These are phyloP conservation scores for Hura crepitans DNA, from an alignment of 441 rosid genomes.

Conservation along the genomic window DNA sequence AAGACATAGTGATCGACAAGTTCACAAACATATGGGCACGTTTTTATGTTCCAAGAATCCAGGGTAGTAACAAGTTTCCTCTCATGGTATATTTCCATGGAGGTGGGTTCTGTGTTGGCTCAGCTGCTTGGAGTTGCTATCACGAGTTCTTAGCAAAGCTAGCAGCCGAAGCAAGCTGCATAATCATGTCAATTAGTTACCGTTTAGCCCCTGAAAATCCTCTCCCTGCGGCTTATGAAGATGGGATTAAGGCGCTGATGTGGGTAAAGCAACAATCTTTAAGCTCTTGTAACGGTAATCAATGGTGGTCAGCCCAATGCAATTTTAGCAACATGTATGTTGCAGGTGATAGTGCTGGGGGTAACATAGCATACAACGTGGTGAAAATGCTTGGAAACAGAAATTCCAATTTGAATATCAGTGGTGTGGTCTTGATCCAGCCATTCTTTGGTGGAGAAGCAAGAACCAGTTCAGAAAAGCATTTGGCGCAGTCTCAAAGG, in stretches of 20 bases:
- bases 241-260: constrained; percentile 45
- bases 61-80: constrained; percentile 35
- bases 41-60: constrained; percentile 44
- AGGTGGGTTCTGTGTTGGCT: constrained; percentile 82
- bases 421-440: constrained; percentile 58
- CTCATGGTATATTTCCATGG: constrained; percentile 74
- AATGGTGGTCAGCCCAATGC: constrained; percentile 50
- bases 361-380: constrained; percentile 61
- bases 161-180: constrained; percentile 42
- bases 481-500: constrained; percentile 34
- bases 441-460: constrained; percentile 76
- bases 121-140: constrained; percentile 77
- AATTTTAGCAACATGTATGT: constrained; percentile 42
- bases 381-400: constrained; percentile 28
- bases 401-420: constrained; percentile 34
- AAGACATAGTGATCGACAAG: constrained; percentile 45
- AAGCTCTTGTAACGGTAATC: constrained; percentile 21
- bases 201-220: constrained; percentile 76
- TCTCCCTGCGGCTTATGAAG: constrained; percentile 75
- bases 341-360: constrained; percentile 84
- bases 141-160: constrained; percentile 60
- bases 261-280: constrained; percentile 49
- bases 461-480: constrained; percentile 52
- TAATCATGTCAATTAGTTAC: constrained; percentile 61
- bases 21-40: constrained; percentile 59